Conservation (phyloP, 1,284 basidiomycete species). For the Serendipita sp. region DNA sequence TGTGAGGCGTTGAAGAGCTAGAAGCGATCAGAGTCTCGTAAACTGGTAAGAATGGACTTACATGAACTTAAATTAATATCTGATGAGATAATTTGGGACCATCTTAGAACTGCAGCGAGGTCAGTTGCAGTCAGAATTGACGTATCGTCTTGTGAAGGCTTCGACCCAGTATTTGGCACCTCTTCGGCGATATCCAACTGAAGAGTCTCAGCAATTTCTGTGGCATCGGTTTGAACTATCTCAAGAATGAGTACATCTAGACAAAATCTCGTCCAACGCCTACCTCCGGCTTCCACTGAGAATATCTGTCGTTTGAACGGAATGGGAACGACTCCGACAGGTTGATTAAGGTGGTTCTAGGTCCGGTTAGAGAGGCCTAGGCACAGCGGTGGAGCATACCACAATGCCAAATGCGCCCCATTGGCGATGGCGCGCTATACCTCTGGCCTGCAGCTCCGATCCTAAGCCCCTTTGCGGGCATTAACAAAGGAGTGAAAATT, state of each 20-base stretch:
- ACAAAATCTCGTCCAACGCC: neutral
- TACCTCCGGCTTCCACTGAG: conserved; percentile 37
- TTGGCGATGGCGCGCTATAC: conserved; percentile 46
- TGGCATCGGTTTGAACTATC: neutral
- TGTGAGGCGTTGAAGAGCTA: conserved; percentile 48
- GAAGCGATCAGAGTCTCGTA: conserved; percentile 10
- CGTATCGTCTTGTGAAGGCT: neutral
- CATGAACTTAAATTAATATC: conserved; percentile 53
- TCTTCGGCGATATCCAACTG: neutral
- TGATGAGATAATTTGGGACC: conserved; percentile 33
- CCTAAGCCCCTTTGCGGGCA: conserved; percentile 30
- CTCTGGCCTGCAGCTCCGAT: conserved; percentile 46
- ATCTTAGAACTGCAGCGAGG: conserved; percentile 6
- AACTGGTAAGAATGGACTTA: conserved; percentile 15
- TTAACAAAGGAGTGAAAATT: neutral
- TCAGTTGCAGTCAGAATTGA: neutral
- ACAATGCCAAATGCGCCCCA: conserved; percentile 60
- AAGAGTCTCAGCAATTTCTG: neutral
- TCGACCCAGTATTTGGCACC: neutral
- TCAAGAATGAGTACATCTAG: neutral
- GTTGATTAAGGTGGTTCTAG: neutral
- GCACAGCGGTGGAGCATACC: conserved; percentile 26
- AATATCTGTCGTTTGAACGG: conserved; percentile 41
- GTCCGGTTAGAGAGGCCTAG: neutral
- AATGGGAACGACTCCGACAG: conserved; percentile 28